These are phyloP conservation scores for Neoboletus magnificus DNA, from an alignment of 768 basidiomycete genomes.

Conservation along the genomic window DNA sequence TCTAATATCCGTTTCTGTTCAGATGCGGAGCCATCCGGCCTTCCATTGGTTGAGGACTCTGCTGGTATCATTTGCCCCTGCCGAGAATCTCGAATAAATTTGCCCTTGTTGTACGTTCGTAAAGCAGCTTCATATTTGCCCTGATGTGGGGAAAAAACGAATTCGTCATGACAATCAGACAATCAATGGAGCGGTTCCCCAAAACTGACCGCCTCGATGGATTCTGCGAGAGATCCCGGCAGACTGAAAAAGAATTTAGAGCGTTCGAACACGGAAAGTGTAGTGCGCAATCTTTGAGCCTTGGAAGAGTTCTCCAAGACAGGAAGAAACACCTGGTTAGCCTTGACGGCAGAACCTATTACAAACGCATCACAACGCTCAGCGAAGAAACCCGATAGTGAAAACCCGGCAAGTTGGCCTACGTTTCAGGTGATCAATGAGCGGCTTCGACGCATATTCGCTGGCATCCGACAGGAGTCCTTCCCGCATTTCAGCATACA, in stretches of 20 bases:
- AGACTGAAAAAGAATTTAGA: conserved; percentile 99
- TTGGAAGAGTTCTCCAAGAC: conserved; percentile 95
- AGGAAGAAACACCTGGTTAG: conserved; percentile 93
- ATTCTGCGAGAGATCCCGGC: conserved; percentile 86
- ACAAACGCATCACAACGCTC: background rate
- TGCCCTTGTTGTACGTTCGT: conserved; percentile 96
- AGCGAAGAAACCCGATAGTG: background rate
- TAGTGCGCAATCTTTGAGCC: conserved; percentile 87
- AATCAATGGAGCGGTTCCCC: background rate
- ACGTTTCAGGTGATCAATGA: conserved; percentile 88
- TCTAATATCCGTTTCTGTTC: conserved; percentile 93
- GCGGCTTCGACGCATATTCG: conserved; percentile 79
- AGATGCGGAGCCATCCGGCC: conserved; percentile 47
- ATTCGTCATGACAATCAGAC: background rate
- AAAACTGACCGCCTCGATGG: conserved; percentile 77
- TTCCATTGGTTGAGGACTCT: conserved; percentile 57
- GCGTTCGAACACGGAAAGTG: conserved; percentile 91
- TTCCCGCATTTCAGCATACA: conserved; percentile 92
- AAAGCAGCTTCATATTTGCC: conserved; percentile 92
- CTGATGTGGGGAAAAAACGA: conserved; percentile 38
- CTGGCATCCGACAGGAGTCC: conserved; percentile 71
- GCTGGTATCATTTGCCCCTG: conserved; percentile 80
- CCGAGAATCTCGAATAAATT: conserved; percentile 84
- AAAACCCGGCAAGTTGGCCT: conserved; percentile 16
- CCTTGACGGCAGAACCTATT: conserved; percentile 85